Conservation (phyloP, 768 basidiomycete species). For the Pleurotus eryngii region DNA sequence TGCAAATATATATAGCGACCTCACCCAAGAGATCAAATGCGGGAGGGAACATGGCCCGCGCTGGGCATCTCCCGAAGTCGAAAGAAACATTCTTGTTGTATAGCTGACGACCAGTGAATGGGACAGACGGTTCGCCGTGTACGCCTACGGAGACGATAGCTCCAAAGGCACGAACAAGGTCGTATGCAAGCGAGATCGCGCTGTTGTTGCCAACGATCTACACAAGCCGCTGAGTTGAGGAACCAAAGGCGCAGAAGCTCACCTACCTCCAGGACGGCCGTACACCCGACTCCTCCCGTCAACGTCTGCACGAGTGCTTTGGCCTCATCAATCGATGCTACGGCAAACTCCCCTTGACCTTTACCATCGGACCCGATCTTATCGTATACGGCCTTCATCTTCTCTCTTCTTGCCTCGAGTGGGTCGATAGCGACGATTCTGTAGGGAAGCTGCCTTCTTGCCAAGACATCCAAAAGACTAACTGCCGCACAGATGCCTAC, state of each 20-base stretch:
- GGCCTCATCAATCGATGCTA: slow-evolving; percentile 48
- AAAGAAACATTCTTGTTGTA: slow-evolving; percentile 80
- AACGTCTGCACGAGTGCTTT: slow-evolving; percentile 45
- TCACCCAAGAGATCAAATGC: slow-evolving; percentile 63
- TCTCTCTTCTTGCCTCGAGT: slow-evolving; percentile 50
- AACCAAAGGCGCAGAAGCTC: not conserved
- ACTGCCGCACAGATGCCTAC: slow-evolving; percentile 72
- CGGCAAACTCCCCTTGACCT: slow-evolving; percentile 46
- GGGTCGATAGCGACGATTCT: slow-evolving; percentile 66
- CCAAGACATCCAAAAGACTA: slow-evolving; percentile 59
- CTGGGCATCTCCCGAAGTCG: slow-evolving; percentile 81
- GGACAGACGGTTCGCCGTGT: slow-evolving; percentile 51
- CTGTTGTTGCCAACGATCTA: slow-evolving; percentile 70
- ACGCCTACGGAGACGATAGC: slow-evolving; percentile 74
- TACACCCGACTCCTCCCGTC: slow-evolving; percentile 60
- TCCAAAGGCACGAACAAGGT: slow-evolving; percentile 73
- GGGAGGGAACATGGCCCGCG: slow-evolving; percentile 70
- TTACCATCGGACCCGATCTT: slow-evolving; percentile 43
- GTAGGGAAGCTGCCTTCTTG: slow-evolving; percentile 41
- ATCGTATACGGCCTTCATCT: slow-evolving; percentile 55
- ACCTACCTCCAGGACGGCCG: slow-evolving; percentile 63
- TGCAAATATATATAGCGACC: slow-evolving; percentile 7
- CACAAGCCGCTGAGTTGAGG: not conserved
- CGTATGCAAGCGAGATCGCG: slow-evolving; percentile 62
- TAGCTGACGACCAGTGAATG: slow-evolving; percentile 52